Percentiles rank a stretch among this genome's conserved stretches.
These are phyloP conservation scores for Phialophora expanda DNA, from an alignment of 2,329 filamentous ascomycete genomes.

Conservation along the genomic window DNA sequence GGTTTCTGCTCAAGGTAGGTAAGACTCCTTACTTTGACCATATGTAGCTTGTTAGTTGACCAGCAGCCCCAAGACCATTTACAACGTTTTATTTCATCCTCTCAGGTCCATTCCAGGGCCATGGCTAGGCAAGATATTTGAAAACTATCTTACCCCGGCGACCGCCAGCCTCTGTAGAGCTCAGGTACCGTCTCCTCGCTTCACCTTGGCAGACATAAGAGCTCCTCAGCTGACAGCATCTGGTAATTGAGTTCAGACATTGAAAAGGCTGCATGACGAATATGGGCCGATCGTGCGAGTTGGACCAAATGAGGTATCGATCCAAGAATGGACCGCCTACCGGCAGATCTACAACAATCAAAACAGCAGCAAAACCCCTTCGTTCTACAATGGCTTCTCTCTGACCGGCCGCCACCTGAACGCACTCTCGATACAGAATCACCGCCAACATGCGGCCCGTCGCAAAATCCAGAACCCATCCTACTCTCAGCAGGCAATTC, in stretches of 20 bases:
- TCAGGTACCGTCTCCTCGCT: too few relatives aligned
- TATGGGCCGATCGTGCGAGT: constrained; percentile 51
- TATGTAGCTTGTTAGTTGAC: too few relatives aligned
- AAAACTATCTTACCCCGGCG: constrained; percentile 20
- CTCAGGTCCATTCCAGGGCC: constrained; percentile 23
- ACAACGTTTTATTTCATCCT: constrained; percentile 28
- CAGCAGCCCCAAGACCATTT: constrained; percentile 2
- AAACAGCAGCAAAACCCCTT: constrained; percentile 5
- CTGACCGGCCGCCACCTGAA: constrained; percentile 8
- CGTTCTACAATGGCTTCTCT: constrained; percentile 19
- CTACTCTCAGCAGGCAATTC: constrained; percentile 24
- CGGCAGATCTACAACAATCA: constrained; percentile 23
- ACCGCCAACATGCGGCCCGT: constrained; percentile 21
- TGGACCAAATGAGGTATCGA: constrained; percentile 51
- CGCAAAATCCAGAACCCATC: constrained; percentile 25
- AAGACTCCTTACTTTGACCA: too few relatives aligned
- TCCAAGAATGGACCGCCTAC: constrained; percentile 41
- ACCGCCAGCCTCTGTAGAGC: constrained; percentile 4
- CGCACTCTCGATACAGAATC: constrained; percentile 12
- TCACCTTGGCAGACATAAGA: too few relatives aligned
- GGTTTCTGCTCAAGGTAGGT: too few relatives aligned
- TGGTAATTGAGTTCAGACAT: background rate
- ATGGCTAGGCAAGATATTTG: constrained; percentile 17
- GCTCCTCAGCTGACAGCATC: too few relatives aligned
- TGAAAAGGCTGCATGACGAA: constrained; percentile 43